phyloP scores from a whole-genome alignment of 1,284 basidiomycete genomes.

The Puccinia coronata region DNA sequence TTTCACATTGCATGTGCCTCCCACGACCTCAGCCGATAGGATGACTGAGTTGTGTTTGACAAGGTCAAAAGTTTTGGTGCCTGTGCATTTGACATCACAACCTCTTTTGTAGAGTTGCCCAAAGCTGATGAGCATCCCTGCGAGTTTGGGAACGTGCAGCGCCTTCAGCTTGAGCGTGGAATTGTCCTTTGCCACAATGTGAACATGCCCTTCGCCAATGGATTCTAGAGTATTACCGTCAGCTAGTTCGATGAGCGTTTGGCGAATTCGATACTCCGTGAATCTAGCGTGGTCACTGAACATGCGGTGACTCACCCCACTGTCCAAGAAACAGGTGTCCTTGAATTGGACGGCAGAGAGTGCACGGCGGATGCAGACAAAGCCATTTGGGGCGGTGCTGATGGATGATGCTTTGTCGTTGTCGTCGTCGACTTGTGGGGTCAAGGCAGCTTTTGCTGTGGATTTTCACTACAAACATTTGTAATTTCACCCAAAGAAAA shows the following conservation, averaged over 20 bases:
- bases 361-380: not conserved
- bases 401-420: too few species aligned
- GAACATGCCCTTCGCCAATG: not conserved
- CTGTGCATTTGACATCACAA: not conserved
- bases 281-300: not conserved
- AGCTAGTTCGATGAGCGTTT: not conserved
- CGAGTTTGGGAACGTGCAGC: conserved; percentile 12
- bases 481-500: too few species aligned
- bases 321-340: not conserved
- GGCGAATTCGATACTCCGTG: not conserved
- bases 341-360: not conserved
- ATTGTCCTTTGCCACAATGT: not conserved
- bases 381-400: not conserved
- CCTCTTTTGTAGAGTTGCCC: not conserved
- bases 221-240: not conserved
- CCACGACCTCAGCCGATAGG: too few species aligned
- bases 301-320: conserved; percentile 10
- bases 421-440: too few species aligned
- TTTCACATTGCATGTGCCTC: too few species aligned
- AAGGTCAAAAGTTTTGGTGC: not conserved
- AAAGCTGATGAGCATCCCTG: conserved; percentile 10
- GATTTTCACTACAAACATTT: too few species aligned
- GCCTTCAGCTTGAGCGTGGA: not conserved
- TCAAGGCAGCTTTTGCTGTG: too few species aligned
- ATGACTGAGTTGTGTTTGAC: not conserved